phyloP scores from a whole-genome alignment of 192 early-diverging fungal species.

The Gamsiella multidivaricata region DNA sequence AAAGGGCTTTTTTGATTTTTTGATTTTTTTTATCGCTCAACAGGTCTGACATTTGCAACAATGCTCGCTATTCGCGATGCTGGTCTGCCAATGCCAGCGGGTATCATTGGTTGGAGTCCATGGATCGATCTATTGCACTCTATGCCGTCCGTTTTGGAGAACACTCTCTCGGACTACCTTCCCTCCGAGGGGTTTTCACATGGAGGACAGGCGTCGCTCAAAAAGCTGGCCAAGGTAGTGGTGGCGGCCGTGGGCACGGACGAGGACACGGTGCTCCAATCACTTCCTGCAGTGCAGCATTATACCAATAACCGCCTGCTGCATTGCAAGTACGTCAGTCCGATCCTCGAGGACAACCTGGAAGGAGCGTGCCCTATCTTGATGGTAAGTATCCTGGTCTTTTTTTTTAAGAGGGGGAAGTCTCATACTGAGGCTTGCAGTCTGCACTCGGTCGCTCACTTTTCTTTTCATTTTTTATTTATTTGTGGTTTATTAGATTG shows the following conservation, averaged over 20 bases:
- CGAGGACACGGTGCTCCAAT: slow-evolving; percentile 24
- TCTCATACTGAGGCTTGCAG: too few relatives aligned
- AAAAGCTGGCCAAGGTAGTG: slow-evolving; percentile 38
- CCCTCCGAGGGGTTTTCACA: slow-evolving; percentile 60
- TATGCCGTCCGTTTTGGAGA: slow-evolving; percentile 57
- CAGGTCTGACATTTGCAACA: slow-evolving; percentile 63
- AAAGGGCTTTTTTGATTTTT: neutral
- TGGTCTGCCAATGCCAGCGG: slow-evolving; percentile 67
- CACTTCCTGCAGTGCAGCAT: slow-evolving; percentile 47
- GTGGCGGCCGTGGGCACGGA: neutral
- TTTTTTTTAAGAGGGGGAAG: too few relatives aligned
- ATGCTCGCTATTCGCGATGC: slow-evolving; percentile 69
- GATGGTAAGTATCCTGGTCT: slow-evolving; percentile 42
- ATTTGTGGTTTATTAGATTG: slow-evolving; percentile 34
- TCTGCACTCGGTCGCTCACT: neutral
- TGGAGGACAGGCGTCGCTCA: slow-evolving; percentile 35
- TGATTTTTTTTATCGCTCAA: neutral
- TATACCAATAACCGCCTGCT: slow-evolving; percentile 60
- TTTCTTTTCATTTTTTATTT: neutral
- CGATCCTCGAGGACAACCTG: slow-evolving; percentile 55
- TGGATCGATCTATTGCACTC: slow-evolving; percentile 71
- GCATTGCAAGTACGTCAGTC: slow-evolving; percentile 58
- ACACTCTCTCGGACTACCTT: slow-evolving; percentile 57
- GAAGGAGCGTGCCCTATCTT: slow-evolving; percentile 57
- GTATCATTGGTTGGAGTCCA: slow-evolving; percentile 69